phyloP scores from a whole-genome alignment of 164 flowering plant genomes.

The Berberis thunbergii region DNA sequence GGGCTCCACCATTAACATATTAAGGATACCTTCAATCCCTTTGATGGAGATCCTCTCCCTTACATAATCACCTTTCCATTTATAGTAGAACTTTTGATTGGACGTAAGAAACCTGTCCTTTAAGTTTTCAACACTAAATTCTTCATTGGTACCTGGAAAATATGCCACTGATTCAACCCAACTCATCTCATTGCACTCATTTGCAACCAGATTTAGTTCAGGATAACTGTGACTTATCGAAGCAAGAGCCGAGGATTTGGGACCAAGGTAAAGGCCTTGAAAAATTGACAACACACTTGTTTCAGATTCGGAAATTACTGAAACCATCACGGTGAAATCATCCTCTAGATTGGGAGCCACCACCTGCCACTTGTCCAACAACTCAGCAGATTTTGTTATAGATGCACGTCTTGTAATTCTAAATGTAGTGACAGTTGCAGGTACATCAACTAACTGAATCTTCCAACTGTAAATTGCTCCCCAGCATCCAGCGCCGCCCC shows the following conservation, averaged over 20 bases:
- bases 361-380: constrained; percentile 14
- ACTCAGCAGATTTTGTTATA: background rate
- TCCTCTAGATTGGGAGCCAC: constrained; percentile 10
- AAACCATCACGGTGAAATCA: constrained; percentile 7
- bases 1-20: constrained; percentile 6
- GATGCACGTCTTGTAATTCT: constrained; percentile 1
- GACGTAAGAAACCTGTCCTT: constrained; percentile 4
- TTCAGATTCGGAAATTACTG: constrained; percentile 1
- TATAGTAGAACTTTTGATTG: constrained; percentile 4
- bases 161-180: constrained; percentile 10
- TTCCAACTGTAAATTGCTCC: constrained; percentile 17
- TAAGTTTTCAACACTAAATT: constrained; percentile 1
- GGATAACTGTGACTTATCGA: constrained; percentile 1
- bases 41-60: constrained; percentile 1
- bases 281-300: constrained; percentile 1
- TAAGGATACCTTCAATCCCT: constrained; percentile 9
- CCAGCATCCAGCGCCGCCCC: constrained; percentile 19
- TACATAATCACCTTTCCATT: constrained; percentile 9
- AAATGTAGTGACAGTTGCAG: constrained; percentile 9
- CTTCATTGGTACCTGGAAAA: constrained; percentile 7
- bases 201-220: constrained; percentile 5
- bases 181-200: constrained; percentile 12
- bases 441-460: constrained; percentile 10
- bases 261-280: constrained; percentile 13
- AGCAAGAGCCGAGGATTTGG: constrained; percentile 4